Conservation (phyloP, 2,329 filamentous ascomycete species). For the Diaporthe velutina region DNA sequence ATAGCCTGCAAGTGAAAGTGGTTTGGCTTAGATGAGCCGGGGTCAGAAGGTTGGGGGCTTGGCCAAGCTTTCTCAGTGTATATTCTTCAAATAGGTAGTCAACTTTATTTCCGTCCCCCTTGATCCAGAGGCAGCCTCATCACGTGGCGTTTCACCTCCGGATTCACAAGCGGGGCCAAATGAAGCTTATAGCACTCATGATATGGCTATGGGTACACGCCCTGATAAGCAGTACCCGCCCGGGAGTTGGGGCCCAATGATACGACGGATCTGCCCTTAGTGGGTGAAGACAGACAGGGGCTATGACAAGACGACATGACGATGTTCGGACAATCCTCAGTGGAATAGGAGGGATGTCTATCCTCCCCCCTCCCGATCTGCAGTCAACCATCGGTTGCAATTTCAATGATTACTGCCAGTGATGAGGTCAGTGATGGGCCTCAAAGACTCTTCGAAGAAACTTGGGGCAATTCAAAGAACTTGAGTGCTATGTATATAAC, state of each 20-base stretch:
- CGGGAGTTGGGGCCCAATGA: slow-evolving; percentile 4
- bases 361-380: slow-evolving; percentile 6
- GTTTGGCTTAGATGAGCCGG: too few relatives aligned
- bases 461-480: not conserved
- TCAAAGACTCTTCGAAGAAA: not conserved
- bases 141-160: not conserved
- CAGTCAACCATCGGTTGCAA: not conserved
- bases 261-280: not conserved
- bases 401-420: slow-evolving; percentile 7
- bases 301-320: slow-evolving; percentile 12
- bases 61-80: slow-evolving; percentile 4
- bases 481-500: not conserved
- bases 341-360: not conserved
- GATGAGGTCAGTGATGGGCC: not conserved
- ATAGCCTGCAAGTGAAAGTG: too few relatives aligned
- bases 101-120: slow-evolving; percentile 5
- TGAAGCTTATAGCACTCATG: too few relatives aligned
- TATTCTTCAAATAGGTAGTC: not conserved
- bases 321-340: slow-evolving; percentile 24
- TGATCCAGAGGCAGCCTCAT: not conserved
- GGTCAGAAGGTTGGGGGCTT: not conserved
- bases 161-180: not conserved
- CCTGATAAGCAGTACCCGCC: too few relatives aligned
- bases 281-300: slow-evolving; percentile 9
- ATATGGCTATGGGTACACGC: too few relatives aligned